phyloP scores from a whole-genome alignment of 768 basidiomycete species.

The Rhodotorula taiwanensis region DNA sequence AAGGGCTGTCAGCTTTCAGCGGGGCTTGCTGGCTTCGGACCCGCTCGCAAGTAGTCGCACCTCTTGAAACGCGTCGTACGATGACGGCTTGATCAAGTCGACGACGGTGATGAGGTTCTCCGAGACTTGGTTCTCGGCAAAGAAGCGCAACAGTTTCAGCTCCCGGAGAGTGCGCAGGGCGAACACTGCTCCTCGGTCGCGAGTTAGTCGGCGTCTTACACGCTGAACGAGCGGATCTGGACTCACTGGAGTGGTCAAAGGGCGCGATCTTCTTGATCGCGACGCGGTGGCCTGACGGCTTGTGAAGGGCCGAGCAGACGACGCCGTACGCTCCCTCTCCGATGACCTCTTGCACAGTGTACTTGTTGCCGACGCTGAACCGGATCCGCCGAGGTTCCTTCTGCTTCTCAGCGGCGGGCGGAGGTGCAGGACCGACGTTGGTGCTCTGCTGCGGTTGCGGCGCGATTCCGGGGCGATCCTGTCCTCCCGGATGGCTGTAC shows the following conservation, averaged over 20 bases:
- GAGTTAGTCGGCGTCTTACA: too few relatives aligned
- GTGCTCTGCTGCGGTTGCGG: too few relatives aligned
- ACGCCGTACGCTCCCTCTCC: slow-evolving; percentile 95
- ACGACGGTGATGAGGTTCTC: slow-evolving; percentile 78
- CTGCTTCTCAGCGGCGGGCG: background rate
- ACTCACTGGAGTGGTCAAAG: slow-evolving; percentile 66
- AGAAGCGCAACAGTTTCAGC: slow-evolving; percentile 83
- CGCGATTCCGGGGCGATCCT: too few relatives aligned
- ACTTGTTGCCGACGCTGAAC: slow-evolving; percentile 31
- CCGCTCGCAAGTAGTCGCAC: slow-evolving; percentile 51
- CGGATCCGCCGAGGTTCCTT: slow-evolving; percentile 27
- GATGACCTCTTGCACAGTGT: slow-evolving; percentile 33
- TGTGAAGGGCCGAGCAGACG: slow-evolving; percentile 70
- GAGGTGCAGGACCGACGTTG: too few relatives aligned
- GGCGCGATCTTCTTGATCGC: slow-evolving; percentile 95
- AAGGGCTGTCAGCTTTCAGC: too few relatives aligned
- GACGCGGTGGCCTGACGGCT: slow-evolving; percentile 70
- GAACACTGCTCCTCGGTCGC: slow-evolving; percentile 60
- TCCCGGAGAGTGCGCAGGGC: slow-evolving; percentile 74
- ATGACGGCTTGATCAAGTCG: slow-evolving; percentile 78
- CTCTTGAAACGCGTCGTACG: slow-evolving; percentile 72
- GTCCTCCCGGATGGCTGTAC: too few relatives aligned
- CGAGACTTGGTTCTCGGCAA: slow-evolving; percentile 42
- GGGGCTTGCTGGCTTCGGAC: too few relatives aligned
- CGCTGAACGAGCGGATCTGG: too few relatives aligned